These are phyloP conservation scores for Penicillium dipodomyicola DNA, from an alignment of 495 filamentous ascomycete species.

Conservation along the genomic window DNA sequence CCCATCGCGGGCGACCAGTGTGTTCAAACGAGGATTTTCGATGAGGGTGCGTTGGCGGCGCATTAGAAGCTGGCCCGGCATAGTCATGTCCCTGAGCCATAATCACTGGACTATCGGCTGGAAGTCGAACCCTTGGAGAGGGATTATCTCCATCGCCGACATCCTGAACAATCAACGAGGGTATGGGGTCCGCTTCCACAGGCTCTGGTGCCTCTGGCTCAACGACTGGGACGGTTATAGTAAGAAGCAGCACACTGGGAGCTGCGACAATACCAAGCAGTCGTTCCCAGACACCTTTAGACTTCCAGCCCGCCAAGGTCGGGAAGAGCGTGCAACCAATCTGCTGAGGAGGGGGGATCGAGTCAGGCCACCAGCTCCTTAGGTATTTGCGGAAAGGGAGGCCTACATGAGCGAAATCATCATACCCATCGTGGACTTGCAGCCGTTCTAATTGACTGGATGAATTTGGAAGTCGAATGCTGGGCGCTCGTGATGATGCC, in stretches of 20 bases:
- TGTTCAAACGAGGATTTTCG: constrained; percentile 17
- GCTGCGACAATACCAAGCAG: constrained; percentile 74
- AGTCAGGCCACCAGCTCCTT: constrained; percentile 72
- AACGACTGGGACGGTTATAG: constrained; percentile 89
- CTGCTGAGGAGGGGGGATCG: constrained; percentile 62
- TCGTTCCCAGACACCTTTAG: constrained; percentile 75
- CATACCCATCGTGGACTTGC: constrained; percentile 32
- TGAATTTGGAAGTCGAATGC: constrained; percentile 48
- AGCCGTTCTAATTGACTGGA: constrained; percentile 50
- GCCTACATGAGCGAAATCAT: constrained; percentile 20
- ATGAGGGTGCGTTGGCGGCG: constrained; percentile 14
- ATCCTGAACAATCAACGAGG: constrained; percentile 40
- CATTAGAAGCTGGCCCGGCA: constrained; percentile 11
- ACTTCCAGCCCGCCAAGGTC: constrained; percentile 73
- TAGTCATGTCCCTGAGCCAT: constrained; percentile 19
- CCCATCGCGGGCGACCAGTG: constrained; percentile 31
- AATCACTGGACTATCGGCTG: constrained; percentile 45
- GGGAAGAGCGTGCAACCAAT: constrained; percentile 80
- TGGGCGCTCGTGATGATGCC: constrained; percentile 49
- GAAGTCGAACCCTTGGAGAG: constrained; percentile 37
- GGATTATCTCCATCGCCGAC: constrained; percentile 24
- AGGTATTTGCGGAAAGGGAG: constrained; percentile 8
- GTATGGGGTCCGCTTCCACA: constrained; percentile 30
- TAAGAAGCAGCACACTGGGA: constrained; percentile 86
- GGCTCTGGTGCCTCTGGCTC: constrained; percentile 60